Conservation (phyloP, 23 red algal genomes). For the Gracilariopsis chorda region DNA sequence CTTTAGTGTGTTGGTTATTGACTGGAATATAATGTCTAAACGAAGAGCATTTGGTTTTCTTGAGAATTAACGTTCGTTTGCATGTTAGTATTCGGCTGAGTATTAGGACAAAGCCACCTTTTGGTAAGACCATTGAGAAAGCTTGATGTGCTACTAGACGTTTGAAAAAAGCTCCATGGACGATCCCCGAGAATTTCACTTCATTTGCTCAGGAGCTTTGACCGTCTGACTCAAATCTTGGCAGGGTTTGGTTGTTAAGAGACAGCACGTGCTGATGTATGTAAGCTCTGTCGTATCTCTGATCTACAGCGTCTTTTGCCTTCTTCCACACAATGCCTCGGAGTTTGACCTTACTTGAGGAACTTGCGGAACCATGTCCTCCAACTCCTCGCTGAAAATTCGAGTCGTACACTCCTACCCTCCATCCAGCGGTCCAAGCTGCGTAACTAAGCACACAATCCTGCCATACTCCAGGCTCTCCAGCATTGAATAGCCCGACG, state of each 20-base stretch:
- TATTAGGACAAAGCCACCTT: too few relatives aligned
- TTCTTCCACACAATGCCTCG: conserved; percentile 55
- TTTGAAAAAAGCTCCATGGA: too few relatives aligned
- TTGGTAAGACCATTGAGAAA: too few relatives aligned
- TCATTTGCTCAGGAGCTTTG: background rate
- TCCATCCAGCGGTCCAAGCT: conserved; percentile 68
- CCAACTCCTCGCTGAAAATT: conserved; percentile 67
- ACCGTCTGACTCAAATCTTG: background rate
- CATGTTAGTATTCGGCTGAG: too few relatives aligned
- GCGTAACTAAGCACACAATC: conserved; percentile 74
- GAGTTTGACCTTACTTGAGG: conserved; percentile 41
- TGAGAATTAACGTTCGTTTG: too few relatives aligned
- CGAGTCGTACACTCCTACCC: conserved; percentile 68
- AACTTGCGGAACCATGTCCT: conserved; percentile 65
- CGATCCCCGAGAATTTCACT: too few relatives aligned
- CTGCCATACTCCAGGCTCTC: conserved; percentile 82
- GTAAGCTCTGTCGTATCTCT: conserved; percentile 42
- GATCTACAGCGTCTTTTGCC: conserved; percentile 53
- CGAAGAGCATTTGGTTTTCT: too few relatives aligned
- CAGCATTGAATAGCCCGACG: conserved; percentile 33
- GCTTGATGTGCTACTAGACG: too few relatives aligned
- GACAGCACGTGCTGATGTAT: conserved; percentile 51
- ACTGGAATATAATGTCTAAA: too few relatives aligned
- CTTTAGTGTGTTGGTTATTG: background rate
- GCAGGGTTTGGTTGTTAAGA: conserved; percentile 67